These are phyloP conservation scores for Porcisia hertigi DNA, from an alignment of 208 protist species.

Conservation along the genomic window DNA sequence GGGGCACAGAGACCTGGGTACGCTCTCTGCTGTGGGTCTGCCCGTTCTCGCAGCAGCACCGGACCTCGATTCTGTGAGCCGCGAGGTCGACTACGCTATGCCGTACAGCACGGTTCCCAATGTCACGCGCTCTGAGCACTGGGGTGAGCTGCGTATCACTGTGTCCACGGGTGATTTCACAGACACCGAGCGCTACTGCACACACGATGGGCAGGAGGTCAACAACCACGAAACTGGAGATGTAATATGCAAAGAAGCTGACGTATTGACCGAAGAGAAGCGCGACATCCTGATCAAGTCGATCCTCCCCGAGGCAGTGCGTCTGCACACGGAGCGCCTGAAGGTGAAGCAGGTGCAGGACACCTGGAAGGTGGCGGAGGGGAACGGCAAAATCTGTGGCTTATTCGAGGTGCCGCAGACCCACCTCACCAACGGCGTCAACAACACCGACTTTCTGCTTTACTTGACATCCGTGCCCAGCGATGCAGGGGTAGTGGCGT, in stretches of 20 bases:
- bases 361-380: constrained; percentile 19
- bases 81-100: background rate
- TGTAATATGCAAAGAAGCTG: constrained; percentile 18
- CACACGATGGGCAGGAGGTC: constrained; percentile 7
- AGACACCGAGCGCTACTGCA: constrained; percentile 41
- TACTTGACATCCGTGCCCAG: constrained; percentile 57
- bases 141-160: constrained; percentile 40
- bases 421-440: constrained; percentile 46
- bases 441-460: constrained; percentile 56
- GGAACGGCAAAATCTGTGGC: background rate
- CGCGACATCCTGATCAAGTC: constrained; percentile 19
- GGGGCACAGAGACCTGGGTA: too few relatives aligned
- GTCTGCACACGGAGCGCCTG: constrained; percentile 54
- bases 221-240: constrained; percentile 26
- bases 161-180: constrained; percentile 37
- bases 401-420: constrained; percentile 6
- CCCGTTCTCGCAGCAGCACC: background rate
- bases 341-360: constrained; percentile 28
- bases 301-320: constrained; percentile 41
- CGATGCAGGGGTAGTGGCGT: constrained; percentile 29
- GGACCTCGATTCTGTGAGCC: too few relatives aligned
- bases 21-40: constrained; percentile 7
- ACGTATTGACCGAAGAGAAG: constrained; percentile 45
- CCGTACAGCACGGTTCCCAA: background rate
- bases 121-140: background rate